Conservation (phyloP, 169 alveolate genomes). For the Toxoplasma gondii region DNA sequence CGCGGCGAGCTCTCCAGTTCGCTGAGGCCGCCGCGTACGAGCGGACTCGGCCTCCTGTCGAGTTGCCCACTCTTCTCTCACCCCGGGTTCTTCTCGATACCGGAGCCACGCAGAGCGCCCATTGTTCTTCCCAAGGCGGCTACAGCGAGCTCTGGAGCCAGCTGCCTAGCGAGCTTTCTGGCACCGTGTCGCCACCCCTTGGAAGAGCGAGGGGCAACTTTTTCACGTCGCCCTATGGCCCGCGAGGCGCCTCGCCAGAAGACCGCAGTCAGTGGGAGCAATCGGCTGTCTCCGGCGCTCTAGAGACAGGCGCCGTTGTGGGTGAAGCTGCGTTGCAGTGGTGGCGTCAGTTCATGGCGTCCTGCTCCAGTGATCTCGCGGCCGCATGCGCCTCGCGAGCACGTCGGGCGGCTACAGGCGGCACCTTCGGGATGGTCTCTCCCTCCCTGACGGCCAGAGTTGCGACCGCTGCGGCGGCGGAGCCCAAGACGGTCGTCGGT, state of each 20-base stretch:
- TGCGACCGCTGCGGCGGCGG: conserved; percentile 58
- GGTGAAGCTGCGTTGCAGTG: conserved; percentile 37
- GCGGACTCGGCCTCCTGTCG: conserved; percentile 28
- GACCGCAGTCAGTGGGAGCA: not conserved
- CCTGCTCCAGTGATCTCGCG: not conserved
- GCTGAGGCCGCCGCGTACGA: conserved; percentile 42
- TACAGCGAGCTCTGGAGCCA: not conserved
- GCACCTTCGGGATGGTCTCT: not conserved
- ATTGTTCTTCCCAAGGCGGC: not conserved
- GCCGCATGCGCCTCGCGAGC: not conserved
- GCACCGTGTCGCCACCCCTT: conserved; percentile 3
- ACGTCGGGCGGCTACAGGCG: not conserved
- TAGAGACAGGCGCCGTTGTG: not conserved
- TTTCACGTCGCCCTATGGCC: not conserved
- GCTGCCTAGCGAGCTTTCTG: not conserved
- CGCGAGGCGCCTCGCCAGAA: not conserved
- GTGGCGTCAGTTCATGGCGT: not conserved
- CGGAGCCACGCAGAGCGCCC: not conserved
- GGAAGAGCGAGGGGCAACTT: not conserved
- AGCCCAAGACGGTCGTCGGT: conserved; percentile 36
- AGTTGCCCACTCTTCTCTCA: conserved; percentile 28
- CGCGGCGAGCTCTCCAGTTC: conserved; percentile 48
- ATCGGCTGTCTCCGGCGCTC: conserved; percentile 4
- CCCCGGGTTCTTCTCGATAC: conserved; percentile 21
- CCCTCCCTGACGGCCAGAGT: conserved; percentile 34